Evolutionary conservation across 139 green algal genomes (phyloP).

Genomic region (Prasinococcaceae sp.): DNA sequence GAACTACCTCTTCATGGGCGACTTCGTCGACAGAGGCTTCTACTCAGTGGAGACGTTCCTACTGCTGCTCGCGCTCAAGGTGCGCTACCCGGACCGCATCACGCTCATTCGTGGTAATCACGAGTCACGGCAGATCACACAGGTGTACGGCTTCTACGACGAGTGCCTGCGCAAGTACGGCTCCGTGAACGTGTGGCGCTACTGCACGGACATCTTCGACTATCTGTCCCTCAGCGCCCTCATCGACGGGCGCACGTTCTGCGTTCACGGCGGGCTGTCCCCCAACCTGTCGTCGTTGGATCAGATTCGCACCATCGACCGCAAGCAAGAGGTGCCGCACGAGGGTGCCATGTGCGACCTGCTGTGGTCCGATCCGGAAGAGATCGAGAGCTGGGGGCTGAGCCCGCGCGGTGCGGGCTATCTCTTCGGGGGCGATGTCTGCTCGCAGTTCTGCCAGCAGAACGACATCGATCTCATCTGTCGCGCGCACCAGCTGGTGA

Average conservation of each 20-base stretch:
- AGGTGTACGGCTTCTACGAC: slow-evolving; percentile 97
- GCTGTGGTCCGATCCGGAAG: slow-evolving; percentile 83
- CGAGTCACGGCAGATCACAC: slow-evolving; percentile 42
- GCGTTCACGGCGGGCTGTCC: slow-evolving; percentile 92
- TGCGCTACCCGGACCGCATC: slow-evolving; percentile 44
- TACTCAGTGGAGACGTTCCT: slow-evolving; percentile 97
- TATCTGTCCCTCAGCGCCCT: slow-evolving; percentile 77
- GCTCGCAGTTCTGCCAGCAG: slow-evolving; percentile 23
- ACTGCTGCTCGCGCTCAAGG: slow-evolving; percentile 93
- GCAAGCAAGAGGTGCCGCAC: slow-evolving; percentile 96
- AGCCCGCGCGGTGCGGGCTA: slow-evolving; percentile 71
- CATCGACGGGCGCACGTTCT: slow-evolving; percentile 84
- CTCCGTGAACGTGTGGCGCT: slow-evolving; percentile 89
- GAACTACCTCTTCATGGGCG: slow-evolving; percentile 98
- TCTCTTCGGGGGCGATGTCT: slow-evolving; percentile 90
- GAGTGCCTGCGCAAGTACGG: slow-evolving; percentile 98
- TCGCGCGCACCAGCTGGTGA: slow-evolving; percentile 92
- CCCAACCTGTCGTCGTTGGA: slow-evolving; percentile 81
- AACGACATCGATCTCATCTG: slow-evolving; percentile 78
- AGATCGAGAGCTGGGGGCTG: slow-evolving; percentile 93
- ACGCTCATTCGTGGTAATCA: slow-evolving; percentile 44
- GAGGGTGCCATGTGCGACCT: slow-evolving; percentile 98
- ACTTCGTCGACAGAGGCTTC: slow-evolving; percentile 98
- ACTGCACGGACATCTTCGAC: slow-evolving; percentile 99
- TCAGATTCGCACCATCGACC: slow-evolving; percentile 89